Evolutionary conservation across 139 green algal species (phyloP), one percentile per base, ranked within the genome.

Genomic region (Chlorella sorokiniana): DNA sequence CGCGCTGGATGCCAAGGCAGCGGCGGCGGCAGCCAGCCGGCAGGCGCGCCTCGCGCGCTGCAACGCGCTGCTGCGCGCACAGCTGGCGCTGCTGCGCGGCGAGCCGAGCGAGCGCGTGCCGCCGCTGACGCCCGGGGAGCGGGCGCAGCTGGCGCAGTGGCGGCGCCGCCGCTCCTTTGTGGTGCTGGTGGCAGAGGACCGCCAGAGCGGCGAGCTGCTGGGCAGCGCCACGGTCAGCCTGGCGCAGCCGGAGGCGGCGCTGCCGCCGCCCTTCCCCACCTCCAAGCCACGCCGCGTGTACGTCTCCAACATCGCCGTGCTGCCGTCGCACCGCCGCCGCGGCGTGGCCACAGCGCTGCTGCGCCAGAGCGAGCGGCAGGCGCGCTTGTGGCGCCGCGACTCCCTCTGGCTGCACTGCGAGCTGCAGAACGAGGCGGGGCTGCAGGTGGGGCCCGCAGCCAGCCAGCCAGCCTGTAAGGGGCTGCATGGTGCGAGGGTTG

Each of bases 251-350:
- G 91, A 95, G 79, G 90, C 92, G 0, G 45, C 84, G 69, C 91
- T 95, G 52, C 92, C 92, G 18, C 88, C 92, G 27, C 92, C 92
- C 31, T 95, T 94, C 68, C 92, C 92, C 51, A 90, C 78, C 68
- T 85, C 35, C 62, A 85, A 81, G 63, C 92, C 90, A 3, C 80
- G 87, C 35, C 74, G 92, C 3, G 52, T 81, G 27, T 96, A 96
- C 83, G 74, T 93, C 27, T 83, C 52, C 69, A 95, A 95, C 80
- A 93, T 96, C 79, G 88, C 88, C 0, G 89, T 94, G n/a, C n/a
- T 72, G 31, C 62, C 69, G 1, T n/a, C 63, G 2, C 65, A 85
- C 38, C 73, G 92, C 18, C 83, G 90, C 1, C 76, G 78, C 8
- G 90, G 92, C 23, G 61, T 94, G 22, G 92, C 87, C 1, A 68